These are phyloP conservation scores for Yarrowia deformans DNA, from an alignment of 805 yeast species.

Conservation along the genomic window DNA sequence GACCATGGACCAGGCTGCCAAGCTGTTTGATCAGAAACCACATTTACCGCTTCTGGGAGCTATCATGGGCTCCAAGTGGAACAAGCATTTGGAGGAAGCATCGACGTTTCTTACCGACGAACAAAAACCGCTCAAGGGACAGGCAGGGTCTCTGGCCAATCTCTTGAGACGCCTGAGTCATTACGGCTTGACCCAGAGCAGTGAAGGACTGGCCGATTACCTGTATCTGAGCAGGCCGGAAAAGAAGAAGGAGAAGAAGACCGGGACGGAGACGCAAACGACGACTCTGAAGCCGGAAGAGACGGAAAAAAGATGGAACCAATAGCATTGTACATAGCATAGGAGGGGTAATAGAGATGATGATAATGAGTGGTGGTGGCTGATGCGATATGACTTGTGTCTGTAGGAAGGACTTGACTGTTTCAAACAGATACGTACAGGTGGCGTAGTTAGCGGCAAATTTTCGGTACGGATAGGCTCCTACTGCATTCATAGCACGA, in stretches of 20 bases:
- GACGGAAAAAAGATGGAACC: constrained; percentile 1
- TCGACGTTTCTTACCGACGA: neutral
- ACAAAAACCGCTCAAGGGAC: neutral
- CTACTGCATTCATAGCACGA: too few relatives aligned
- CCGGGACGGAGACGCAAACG: neutral
- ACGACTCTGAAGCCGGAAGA: neutral
- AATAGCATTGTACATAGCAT: constrained; percentile 37
- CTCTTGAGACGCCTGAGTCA: constrained; percentile 17
- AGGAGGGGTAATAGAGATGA: constrained; percentile 21
- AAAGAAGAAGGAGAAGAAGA: neutral
- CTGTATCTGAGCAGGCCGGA: constrained; percentile 16
- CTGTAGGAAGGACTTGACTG: too few relatives aligned
- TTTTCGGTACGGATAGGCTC: too few relatives aligned
- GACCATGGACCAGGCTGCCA: constrained; percentile 8
- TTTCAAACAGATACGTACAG: too few relatives aligned
- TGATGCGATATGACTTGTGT: neutral
- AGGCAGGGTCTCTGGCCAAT: neutral
- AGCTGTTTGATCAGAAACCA: constrained; percentile 10
- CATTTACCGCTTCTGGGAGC: constrained; percentile 14
- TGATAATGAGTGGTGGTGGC: neutral
- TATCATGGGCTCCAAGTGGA: constrained; percentile 12
- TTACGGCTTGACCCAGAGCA: constrained; percentile 11
- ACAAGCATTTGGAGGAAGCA: constrained; percentile 7
- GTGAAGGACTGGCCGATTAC: constrained; percentile 10
- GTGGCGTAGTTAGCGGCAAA: too few relatives aligned